Conservation (phyloP, 192 early-diverging fungal species). For the Fimicolochytrium jonesii region DNA sequence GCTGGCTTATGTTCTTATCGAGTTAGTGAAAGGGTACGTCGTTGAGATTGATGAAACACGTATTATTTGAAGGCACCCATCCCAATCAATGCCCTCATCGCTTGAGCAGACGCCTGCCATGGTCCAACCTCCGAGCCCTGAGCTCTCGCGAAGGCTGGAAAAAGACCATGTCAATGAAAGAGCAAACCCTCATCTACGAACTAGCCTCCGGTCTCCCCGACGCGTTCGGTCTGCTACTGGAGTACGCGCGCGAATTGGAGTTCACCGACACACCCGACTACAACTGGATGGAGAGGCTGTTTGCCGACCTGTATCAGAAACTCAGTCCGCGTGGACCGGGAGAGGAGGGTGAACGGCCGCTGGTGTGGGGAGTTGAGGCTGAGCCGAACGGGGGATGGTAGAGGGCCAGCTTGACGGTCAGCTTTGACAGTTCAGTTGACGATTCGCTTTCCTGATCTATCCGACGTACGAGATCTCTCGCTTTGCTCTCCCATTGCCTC, state of each 20-base stretch:
- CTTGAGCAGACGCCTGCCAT: constrained; percentile 29
- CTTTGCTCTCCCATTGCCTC: too few relatives aligned
- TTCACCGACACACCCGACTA: constrained; percentile 42
- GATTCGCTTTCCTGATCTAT: too few relatives aligned
- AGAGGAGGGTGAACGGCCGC: too few relatives aligned
- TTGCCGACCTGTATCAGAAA: constrained; percentile 24
- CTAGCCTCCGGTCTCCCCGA: constrained; percentile 29
- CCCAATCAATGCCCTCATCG: not conserved
- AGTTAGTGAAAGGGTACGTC: constrained; percentile 36
- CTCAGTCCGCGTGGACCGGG: too few relatives aligned
- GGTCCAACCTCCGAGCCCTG: constrained; percentile 34
- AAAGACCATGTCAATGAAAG: constrained; percentile 31
- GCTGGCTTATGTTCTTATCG: constrained; percentile 34
- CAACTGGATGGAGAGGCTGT: constrained; percentile 21
- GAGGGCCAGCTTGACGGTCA: too few relatives aligned
- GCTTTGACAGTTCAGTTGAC: too few relatives aligned
- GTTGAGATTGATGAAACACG: not conserved
- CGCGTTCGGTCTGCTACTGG: constrained; percentile 30
- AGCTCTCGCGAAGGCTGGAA: constrained; percentile 39
- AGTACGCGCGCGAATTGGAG: constrained; percentile 33
- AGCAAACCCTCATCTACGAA: constrained; percentile 24
- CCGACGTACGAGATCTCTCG: too few relatives aligned
- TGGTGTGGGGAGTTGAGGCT: too few relatives aligned
- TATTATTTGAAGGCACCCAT: not conserved
- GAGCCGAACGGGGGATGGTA: too few relatives aligned